Conservation (phyloP, 148 eudicot genomes). For the Nyssa sinensis region DNA sequence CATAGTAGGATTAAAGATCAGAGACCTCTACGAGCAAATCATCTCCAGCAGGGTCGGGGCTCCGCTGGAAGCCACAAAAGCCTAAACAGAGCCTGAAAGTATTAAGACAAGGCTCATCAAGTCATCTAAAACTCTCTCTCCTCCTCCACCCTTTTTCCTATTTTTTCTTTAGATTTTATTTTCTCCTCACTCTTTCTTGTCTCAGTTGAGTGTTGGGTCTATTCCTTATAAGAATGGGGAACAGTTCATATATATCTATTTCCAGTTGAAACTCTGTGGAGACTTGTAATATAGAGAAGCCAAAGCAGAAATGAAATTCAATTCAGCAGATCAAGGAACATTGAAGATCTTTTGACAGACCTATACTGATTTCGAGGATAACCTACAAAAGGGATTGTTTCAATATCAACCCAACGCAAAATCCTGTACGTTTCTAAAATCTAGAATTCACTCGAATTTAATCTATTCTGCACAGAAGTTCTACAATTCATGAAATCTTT, state of each 20-base stretch:
- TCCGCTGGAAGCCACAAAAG: constrained; percentile 68
- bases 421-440: too few species aligned
- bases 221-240: constrained; percentile 10
- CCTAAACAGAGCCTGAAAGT: constrained; percentile 25
- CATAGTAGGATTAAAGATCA: constrained; percentile 86
- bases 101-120: constrained; percentile 10
- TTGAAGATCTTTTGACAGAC: neutral
- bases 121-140: constrained; percentile 3
- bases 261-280: constrained; percentile 21
- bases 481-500: too few species aligned
- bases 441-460: too few species aligned
- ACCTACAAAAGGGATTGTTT: too few species aligned
- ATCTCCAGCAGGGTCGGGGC: constrained; percentile 46
- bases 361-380: neutral
- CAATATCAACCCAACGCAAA: neutral
- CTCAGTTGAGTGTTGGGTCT: constrained; percentile 16
- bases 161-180: constrained; percentile 10
- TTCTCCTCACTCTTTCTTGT: neutral
- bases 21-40: constrained; percentile 94
- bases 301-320: constrained; percentile 24
- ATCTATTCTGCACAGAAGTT: too few species aligned
- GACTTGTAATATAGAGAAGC: constrained; percentile 28
- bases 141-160: neutral
- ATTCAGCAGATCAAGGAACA: constrained; percentile 4
- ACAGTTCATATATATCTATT: constrained; percentile 27